Conservation (phyloP, 2,329 filamentous ascomycete genomes). For the Fonsecaea erecta region DNA sequence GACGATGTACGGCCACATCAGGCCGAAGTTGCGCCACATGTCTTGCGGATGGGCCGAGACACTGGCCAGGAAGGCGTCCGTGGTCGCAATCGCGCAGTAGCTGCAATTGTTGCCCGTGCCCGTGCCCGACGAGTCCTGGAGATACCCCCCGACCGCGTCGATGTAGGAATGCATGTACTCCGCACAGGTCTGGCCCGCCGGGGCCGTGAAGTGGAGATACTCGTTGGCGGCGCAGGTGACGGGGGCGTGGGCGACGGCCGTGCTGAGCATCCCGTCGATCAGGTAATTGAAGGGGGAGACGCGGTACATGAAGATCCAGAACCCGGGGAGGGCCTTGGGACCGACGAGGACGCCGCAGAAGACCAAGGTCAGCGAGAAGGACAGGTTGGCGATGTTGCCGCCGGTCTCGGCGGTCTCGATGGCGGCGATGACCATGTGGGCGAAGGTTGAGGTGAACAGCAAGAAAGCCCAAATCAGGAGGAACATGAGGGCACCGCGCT, state of each 20-base stretch:
- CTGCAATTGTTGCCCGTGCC: constrained; percentile 53
- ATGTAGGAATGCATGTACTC: constrained; percentile 64
- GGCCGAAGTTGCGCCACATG: constrained; percentile 71
- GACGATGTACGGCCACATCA: constrained; percentile 68
- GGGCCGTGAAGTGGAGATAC: constrained; percentile 65
- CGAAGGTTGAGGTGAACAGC: constrained; percentile 73
- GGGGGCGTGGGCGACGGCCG: constrained; percentile 68
- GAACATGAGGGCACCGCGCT: constrained; percentile 68
- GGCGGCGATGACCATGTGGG: constrained; percentile 73
- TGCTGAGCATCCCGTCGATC: constrained; percentile 71
- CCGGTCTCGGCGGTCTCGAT: constrained; percentile 72
- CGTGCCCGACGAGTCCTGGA: constrained; percentile 56
- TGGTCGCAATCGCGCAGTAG: constrained; percentile 54
- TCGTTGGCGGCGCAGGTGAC: constrained; percentile 74
- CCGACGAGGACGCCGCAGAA: constrained; percentile 68
- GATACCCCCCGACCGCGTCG: constrained; percentile 51
- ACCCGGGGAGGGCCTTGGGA: constrained; percentile 64
- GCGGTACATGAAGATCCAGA: constrained; percentile 80
- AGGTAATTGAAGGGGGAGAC: constrained; percentile 83
- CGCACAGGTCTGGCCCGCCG: constrained; percentile 63
- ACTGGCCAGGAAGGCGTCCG: constrained; percentile 54
- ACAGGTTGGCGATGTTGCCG: constrained; percentile 64
- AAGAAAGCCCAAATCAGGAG: constrained; percentile 69
- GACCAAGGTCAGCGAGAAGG: constrained; percentile 63
- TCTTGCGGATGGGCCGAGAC: constrained; percentile 52